Evolutionary conservation across 2,329 filamentous ascomycete species (phyloP).

Genomic region (Ceratocystis eucalypticola): DNA sequence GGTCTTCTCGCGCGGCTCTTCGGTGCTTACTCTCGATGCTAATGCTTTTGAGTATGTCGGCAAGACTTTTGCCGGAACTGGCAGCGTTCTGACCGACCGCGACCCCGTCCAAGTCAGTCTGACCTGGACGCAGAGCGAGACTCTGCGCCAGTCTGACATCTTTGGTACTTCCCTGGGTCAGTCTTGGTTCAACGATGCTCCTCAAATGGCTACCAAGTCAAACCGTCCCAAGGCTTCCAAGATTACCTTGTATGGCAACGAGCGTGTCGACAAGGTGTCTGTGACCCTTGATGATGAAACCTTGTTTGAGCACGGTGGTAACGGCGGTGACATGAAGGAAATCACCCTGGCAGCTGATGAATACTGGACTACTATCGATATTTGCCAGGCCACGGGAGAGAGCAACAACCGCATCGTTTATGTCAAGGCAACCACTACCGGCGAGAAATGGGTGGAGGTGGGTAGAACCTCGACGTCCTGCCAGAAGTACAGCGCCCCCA

Average conservation of each 20-base stretch:
- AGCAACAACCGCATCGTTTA: constrained; percentile 41
- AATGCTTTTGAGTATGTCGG: constrained; percentile 42
- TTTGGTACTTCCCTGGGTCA: constrained; percentile 36
- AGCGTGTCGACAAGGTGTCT: constrained; percentile 38
- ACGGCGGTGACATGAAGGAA: constrained; percentile 32
- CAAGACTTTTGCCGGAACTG: constrained; percentile 41
- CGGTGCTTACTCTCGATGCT: constrained; percentile 34
- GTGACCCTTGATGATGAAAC: constrained; percentile 37
- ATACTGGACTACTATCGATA: constrained; percentile 34
- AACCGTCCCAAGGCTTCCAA: constrained; percentile 27
- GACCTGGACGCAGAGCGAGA: constrained; percentile 29
- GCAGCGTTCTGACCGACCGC: constrained; percentile 47
- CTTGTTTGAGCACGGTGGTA: constrained; percentile 39
- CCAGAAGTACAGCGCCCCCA: constrained; percentile 31
- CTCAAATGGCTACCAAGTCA: constrained; percentile 26
- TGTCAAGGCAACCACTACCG: constrained; percentile 38
- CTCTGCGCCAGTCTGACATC: constrained; percentile 33
- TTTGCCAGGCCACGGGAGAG: constrained; percentile 38
- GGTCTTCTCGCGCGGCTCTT: constrained; percentile 44
- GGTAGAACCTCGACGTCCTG: constrained; percentile 34
- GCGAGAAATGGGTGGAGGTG: constrained; percentile 32
- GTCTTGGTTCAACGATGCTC: constrained; percentile 42
- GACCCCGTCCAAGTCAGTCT: constrained; percentile 46
- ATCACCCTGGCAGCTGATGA: constrained; percentile 36
- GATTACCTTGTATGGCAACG: constrained; percentile 34